Conservation (phyloP, 495 filamentous ascomycete genomes). For the Lasiosphaeria hispida region DNA sequence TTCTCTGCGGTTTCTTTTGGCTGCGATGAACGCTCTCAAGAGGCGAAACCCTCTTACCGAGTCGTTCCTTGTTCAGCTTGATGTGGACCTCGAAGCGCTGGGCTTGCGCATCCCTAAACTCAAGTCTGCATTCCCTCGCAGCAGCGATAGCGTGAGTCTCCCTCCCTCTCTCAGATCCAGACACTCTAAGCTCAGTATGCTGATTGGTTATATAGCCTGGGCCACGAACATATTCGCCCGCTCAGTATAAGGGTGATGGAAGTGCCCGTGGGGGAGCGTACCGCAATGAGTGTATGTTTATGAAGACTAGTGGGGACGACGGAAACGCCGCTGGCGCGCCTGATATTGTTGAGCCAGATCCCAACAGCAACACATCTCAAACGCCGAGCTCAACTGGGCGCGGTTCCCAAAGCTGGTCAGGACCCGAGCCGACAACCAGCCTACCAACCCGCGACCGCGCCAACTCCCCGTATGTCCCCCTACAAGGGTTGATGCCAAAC, state of each 20-base stretch:
- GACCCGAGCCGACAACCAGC: slow-evolving; percentile 29
- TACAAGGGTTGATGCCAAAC: slow-evolving; percentile 31
- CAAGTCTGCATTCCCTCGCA: slow-evolving; percentile 48
- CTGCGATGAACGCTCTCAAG: slow-evolving; percentile 85
- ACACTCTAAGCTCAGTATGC: not conserved
- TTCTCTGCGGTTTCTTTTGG: slow-evolving; percentile 84
- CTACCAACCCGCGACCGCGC: slow-evolving; percentile 35
- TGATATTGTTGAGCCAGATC: slow-evolving; percentile 30
- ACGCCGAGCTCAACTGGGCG: slow-evolving; percentile 22
- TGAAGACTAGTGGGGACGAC: slow-evolving; percentile 33
- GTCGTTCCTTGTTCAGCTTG: slow-evolving; percentile 90
- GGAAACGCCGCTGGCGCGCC: slow-evolving; percentile 28
- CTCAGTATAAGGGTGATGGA: not conserved
- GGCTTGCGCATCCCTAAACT: slow-evolving; percentile 53
- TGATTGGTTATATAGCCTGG: not conserved
- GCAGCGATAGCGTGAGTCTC: slow-evolving; percentile 47
- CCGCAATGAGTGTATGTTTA: slow-evolving; percentile 33
- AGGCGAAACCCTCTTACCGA: slow-evolving; percentile 87
- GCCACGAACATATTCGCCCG: not conserved
- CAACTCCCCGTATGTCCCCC: slow-evolving; percentile 22
- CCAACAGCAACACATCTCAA: slow-evolving; percentile 18
- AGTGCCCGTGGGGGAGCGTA: slow-evolving; percentile 15
- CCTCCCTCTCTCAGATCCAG: too few relatives aligned
- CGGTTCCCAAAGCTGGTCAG: slow-evolving; percentile 25
- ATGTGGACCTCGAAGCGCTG: slow-evolving; percentile 80